Percentiles rank a stretch among this genome's conserved stretches.
Evolutionary conservation across 768 basidiomycete genomes (phyloP).

Genomic region (Pleurotus citrinopileatus): DNA sequence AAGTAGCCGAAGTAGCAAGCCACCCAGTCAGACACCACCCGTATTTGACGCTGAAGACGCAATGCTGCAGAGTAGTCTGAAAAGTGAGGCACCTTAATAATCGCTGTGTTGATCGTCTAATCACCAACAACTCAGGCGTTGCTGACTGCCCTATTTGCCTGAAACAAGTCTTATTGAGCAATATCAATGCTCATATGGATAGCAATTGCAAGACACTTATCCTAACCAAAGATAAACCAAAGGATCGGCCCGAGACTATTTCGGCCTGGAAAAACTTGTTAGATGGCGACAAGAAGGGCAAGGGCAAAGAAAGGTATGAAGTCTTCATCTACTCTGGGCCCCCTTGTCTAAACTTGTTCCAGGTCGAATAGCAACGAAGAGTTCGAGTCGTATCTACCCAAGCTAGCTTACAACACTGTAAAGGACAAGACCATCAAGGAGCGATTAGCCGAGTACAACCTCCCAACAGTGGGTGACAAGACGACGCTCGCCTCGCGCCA

Average conservation of each 20-base stretch:
- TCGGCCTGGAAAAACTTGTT: not conserved
- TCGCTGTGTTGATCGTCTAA: not conserved
- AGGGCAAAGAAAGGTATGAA: slow-evolving; percentile 33
- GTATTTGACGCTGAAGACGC: slow-evolving; percentile 5
- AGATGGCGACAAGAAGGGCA: slow-evolving; percentile 34
- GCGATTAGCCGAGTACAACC: slow-evolving; percentile 46
- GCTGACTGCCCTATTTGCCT: slow-evolving; percentile 67
- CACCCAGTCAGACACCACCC: not conserved
- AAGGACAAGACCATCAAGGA: slow-evolving; percentile 61
- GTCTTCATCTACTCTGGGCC: slow-evolving; percentile 8
- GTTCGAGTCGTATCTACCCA: slow-evolving; percentile 50
- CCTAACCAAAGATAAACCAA: slow-evolving; percentile 16
- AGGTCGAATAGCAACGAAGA: slow-evolving; percentile 26
- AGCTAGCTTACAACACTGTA: slow-evolving; percentile 60
- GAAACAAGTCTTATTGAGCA: slow-evolving; percentile 37
- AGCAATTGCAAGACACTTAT: slow-evolving; percentile 43
- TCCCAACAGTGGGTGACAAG: slow-evolving; percentile 53
- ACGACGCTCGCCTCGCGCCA: slow-evolving; percentile 53
- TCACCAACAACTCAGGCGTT: slow-evolving; percentile 30
- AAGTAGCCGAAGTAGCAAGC: not conserved
- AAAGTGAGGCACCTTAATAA: slow-evolving; percentile 10
- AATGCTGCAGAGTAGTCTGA: slow-evolving; percentile 6
- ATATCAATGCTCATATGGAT: slow-evolving; percentile 69
- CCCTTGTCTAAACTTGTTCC: slow-evolving; percentile 6
- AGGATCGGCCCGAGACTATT: slow-evolving; percentile 15